Base-by-base conservation (phyloP, 2,329 filamentous ascomycete genomes). In the Colletotrichum incanum region DNA sequence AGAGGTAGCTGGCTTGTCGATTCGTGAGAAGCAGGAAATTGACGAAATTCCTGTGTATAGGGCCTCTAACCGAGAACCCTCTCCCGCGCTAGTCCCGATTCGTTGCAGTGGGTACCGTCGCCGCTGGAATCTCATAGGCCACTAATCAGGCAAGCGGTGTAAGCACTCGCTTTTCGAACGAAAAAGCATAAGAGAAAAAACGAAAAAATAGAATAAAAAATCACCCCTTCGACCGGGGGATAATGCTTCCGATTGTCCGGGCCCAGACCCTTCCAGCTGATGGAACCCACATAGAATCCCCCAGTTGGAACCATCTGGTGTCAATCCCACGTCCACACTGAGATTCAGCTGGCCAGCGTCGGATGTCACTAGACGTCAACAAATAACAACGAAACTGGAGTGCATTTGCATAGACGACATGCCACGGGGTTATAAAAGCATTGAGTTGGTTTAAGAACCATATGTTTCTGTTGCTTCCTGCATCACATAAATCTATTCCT, bases 21-120 rank as follows among this genome's bases (percentile, higher is more conserved):
- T 54, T 59, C 58, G 39, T 23, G 54, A 41, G 54, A 28, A 31
- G 28, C 43, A 26, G 28, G 60, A 63, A 63, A 63, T 63, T 45
- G 43, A n/a, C 54, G 55, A 58, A 58, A 58, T 63, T 63, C 54
- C 64, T 68, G 67, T 71, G 67, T 64, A 56, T 65, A 61, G 61
- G 45, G 61, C 49, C 61, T 60, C 50, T 54, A 28, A 63, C 23
- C 45, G 61, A 82, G 84, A 84, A 81, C 82, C 82, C 82, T 84
- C 81, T 58, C n/a, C 77, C 79, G 74, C 76, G 60, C 82, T 83
- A 78, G 68, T 50, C 65, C 45, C 8, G 8, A 65, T 66, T 58
- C 6, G 61, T 34, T 6, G 37, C 28, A 18, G 58, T 61, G 58
- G 65, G 43, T 58, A 20, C 28, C 2, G 4, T 28, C 4, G 47